These are phyloP conservation scores for Curvularia spicifera DNA, from an alignment of 2,329 filamentous ascomycete species.

Conservation along the genomic window DNA sequence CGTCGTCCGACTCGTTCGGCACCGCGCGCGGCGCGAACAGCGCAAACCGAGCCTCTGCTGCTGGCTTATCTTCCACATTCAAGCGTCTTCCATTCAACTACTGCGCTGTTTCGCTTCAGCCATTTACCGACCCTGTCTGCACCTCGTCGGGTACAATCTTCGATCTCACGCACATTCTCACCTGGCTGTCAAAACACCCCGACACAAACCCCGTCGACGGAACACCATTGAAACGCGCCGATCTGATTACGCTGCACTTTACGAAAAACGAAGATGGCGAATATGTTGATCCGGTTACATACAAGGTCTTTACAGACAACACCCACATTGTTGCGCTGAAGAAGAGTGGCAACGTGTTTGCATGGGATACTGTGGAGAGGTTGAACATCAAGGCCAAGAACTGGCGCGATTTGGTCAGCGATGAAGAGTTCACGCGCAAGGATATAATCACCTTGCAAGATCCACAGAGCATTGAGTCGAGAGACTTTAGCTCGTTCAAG, in stretches of 20 bases:
- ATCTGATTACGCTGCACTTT: constrained; percentile 90
- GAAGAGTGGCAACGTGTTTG: constrained; percentile 91
- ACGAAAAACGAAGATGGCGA: constrained; percentile 90
- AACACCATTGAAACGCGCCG: constrained; percentile 75
- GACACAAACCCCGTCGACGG: constrained; percentile 91
- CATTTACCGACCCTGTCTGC: constrained; percentile 93
- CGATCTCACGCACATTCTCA: constrained; percentile 90
- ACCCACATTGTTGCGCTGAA: constrained; percentile 92
- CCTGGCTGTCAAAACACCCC: constrained; percentile 94
- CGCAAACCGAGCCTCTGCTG: constrained; percentile 60
- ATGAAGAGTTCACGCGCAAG: constrained; percentile 82
- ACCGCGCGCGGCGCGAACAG: constrained; percentile 75
- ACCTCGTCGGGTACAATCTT: constrained; percentile 87
- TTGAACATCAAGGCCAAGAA: constrained; percentile 97
- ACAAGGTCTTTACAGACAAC: constrained; percentile 97
- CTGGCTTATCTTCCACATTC: constrained; percentile 67
- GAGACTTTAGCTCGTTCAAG: constrained; percentile 87
- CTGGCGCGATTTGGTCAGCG: constrained; percentile 89
- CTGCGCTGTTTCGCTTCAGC: constrained; percentile 93
- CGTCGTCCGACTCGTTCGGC: constrained; percentile 85
- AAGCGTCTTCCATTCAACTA: constrained; percentile 96
- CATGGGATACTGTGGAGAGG: constrained; percentile 92
- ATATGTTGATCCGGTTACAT: constrained; percentile 94
- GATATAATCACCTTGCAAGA: constrained; percentile 98
- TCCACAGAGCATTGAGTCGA: constrained; percentile 82